Conservation (phyloP, 2,329 filamentous ascomycete species). For the Penicillium sp. region DNA sequence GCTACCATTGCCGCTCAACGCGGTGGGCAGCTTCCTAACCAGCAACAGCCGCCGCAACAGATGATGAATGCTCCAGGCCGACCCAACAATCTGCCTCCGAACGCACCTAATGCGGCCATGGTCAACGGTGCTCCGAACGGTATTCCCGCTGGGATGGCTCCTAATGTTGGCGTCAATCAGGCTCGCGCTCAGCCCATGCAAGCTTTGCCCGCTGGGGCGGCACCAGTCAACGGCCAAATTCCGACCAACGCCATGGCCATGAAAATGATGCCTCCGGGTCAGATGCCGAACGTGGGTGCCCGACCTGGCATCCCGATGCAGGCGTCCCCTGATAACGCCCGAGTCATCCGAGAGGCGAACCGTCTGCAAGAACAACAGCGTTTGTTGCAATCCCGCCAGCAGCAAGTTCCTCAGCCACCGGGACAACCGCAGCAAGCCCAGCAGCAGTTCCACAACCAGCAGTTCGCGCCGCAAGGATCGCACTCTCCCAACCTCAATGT, state of each 20-base stretch:
- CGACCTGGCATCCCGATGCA: constrained; percentile 54
- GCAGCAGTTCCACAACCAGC: constrained; percentile 43
- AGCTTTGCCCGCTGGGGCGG: constrained; percentile 40
- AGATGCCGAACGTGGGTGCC: constrained; percentile 52
- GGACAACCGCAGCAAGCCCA: constrained; percentile 36
- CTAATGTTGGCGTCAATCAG: constrained; percentile 38
- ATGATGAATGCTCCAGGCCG: constrained; percentile 40
- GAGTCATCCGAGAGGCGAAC: constrained; percentile 51
- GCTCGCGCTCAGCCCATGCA: constrained; percentile 44
- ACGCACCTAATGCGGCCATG: constrained; percentile 35
- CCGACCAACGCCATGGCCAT: constrained; percentile 60
- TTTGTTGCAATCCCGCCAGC: constrained; percentile 57
- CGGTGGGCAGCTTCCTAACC: constrained; percentile 44
- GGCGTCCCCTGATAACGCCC: constrained; percentile 53
- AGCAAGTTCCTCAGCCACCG: constrained; percentile 38
- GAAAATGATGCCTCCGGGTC: constrained; percentile 56
- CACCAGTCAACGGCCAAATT: constrained; percentile 52
- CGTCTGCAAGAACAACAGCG: constrained; percentile 56
- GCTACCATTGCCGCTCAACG: constrained; percentile 49
- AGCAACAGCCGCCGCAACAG: constrained; percentile 36
- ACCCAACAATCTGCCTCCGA: constrained; percentile 43
- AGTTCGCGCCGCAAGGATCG: constrained; percentile 43
- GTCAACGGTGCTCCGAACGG: constrained; percentile 43
- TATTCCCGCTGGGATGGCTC: constrained; percentile 50
- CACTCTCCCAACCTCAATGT: constrained; percentile 51